Evolutionary conservation across 1,284 basidiomycete species (phyloP).

Genomic region (Ustilago tritici): DNA sequence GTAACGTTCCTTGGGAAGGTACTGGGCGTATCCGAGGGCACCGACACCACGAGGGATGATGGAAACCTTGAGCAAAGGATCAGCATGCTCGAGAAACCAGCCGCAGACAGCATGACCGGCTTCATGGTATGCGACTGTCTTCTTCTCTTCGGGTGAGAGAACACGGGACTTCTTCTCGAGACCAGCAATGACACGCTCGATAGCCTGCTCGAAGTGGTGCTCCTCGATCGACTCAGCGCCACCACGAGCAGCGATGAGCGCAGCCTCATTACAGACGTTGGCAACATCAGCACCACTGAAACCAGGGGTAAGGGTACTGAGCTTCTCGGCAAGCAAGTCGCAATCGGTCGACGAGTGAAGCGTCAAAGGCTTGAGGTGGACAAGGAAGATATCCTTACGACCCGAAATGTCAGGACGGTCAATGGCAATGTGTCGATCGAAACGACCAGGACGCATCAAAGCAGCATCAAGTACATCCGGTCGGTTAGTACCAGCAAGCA

Average conservation of each 20-base stretch:
- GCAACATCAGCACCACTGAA: slow-evolving; percentile 99
- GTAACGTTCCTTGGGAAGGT: slow-evolving; percentile 94
- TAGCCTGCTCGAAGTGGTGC: slow-evolving; percentile 93
- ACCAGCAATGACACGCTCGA: slow-evolving; percentile 97
- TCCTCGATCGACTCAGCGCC: slow-evolving; percentile 83
- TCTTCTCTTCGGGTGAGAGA: slow-evolving; percentile 95
- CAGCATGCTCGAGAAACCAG: slow-evolving; percentile 97
- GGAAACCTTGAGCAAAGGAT: slow-evolving; percentile 96
- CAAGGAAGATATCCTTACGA: slow-evolving; percentile 91
- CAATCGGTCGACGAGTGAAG: slow-evolving; percentile 52
- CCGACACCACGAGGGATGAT: slow-evolving; percentile 97
- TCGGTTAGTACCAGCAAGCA: slow-evolving; percentile 95
- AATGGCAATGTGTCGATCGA: slow-evolving; percentile 96
- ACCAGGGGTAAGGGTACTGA: slow-evolving; percentile 94
- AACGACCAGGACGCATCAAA: slow-evolving; percentile 94
- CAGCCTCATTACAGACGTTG: slow-evolving; percentile 98
- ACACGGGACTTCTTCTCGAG: slow-evolving; percentile 95
- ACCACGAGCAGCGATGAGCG: slow-evolving; percentile 90
- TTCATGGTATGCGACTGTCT: slow-evolving; percentile 98
- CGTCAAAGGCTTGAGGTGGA: slow-evolving; percentile 87
- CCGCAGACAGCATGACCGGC: slow-evolving; percentile 98
- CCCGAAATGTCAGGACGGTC: slow-evolving; percentile 95
- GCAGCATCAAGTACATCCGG: slow-evolving; percentile 95
- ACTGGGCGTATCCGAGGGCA: slow-evolving; percentile 95
- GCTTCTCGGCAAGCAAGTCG: slow-evolving; percentile 76